phyloP scores from a whole-genome alignment of 2,329 filamentous ascomycete species.

The Fusarium foetens region DNA sequence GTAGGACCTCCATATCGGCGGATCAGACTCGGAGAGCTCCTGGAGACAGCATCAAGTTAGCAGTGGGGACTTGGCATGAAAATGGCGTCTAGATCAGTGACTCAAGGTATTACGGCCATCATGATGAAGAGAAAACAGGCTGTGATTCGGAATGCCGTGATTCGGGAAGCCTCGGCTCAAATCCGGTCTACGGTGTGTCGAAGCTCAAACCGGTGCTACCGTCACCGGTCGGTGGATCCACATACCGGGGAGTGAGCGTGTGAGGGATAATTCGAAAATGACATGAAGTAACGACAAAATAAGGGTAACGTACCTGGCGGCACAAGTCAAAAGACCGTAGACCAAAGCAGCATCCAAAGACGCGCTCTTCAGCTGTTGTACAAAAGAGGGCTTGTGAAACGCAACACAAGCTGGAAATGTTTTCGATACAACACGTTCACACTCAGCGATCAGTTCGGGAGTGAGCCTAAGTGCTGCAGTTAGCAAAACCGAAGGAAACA shows the following conservation, averaged over 20 bases:
- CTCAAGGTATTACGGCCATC: not conserved
- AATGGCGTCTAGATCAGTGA: not conserved
- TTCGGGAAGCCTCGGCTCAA: conserved; percentile 40
- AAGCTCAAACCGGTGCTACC: conserved; percentile 33
- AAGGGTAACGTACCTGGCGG: conserved; percentile 62
- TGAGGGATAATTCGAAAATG: conserved; percentile 24
- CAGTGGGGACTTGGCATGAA: not conserved
- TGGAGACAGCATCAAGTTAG: conserved; percentile 43
- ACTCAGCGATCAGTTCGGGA: conserved; percentile 67
- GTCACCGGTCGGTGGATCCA: conserved; percentile 42
- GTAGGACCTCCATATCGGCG: conserved; percentile 68
- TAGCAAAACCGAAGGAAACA: conserved; percentile 34
- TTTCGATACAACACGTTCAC: conserved; percentile 69
- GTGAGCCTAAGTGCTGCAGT: conserved; percentile 55
- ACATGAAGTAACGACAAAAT: conserved; percentile 15
- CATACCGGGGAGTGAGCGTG: conserved; percentile 37
- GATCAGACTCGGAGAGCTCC: conserved; percentile 66
- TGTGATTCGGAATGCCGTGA: conserved; percentile 9
- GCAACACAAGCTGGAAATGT: conserved; percentile 70
- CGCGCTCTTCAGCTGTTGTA: conserved; percentile 68
- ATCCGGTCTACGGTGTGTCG: conserved; percentile 27
- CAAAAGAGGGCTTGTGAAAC: conserved; percentile 71
- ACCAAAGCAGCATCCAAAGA: conserved; percentile 66
- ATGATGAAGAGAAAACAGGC: not conserved
- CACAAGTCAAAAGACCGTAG: conserved; percentile 67